Conservation (phyloP, 1,139 yeast genomes). For the Blastobotrys raffinosifermentans region DNA sequence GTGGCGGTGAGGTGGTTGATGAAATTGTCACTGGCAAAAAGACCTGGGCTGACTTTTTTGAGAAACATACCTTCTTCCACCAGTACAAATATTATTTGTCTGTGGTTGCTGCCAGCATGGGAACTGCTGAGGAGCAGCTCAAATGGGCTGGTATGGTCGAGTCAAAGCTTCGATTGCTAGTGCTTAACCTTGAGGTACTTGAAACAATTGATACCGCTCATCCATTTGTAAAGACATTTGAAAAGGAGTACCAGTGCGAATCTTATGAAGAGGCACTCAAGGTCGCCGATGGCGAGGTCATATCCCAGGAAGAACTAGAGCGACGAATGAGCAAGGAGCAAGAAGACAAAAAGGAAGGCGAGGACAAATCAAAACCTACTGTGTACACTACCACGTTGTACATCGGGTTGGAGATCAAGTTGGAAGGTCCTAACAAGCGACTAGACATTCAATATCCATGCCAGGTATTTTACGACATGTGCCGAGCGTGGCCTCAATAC, state of each 20-base stretch:
- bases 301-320: constrained; percentile 25
- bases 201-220: constrained; percentile 79
- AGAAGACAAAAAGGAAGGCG: constrained; percentile 26
- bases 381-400: constrained; percentile 70
- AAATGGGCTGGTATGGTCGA: constrained; percentile 94
- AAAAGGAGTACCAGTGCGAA: constrained; percentile 46
- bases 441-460: constrained; percentile 90
- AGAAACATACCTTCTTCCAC: constrained; percentile 74
- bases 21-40: constrained; percentile 61
- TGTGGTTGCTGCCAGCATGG: constrained; percentile 69
- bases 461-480: constrained; percentile 73
- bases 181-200: constrained; percentile 70
- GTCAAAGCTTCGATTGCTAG: constrained; percentile 73
- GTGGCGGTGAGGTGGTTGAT: constrained; percentile 67
- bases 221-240: constrained; percentile 80
- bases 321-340: constrained; percentile 32
- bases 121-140: constrained; percentile 69
- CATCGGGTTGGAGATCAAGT: constrained; percentile 68
- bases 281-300: constrained; percentile 43
- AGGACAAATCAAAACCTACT: constrained; percentile 34
- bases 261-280: constrained; percentile 50
- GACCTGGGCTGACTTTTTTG: constrained; percentile 69
- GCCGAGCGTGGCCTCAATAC: constrained; percentile 67
- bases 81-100: constrained; percentile 82
- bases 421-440: constrained; percentile 43